phyloP scores from a whole-genome alignment of 495 filamentous ascomycete species.

The Echria macrotheca region DNA sequence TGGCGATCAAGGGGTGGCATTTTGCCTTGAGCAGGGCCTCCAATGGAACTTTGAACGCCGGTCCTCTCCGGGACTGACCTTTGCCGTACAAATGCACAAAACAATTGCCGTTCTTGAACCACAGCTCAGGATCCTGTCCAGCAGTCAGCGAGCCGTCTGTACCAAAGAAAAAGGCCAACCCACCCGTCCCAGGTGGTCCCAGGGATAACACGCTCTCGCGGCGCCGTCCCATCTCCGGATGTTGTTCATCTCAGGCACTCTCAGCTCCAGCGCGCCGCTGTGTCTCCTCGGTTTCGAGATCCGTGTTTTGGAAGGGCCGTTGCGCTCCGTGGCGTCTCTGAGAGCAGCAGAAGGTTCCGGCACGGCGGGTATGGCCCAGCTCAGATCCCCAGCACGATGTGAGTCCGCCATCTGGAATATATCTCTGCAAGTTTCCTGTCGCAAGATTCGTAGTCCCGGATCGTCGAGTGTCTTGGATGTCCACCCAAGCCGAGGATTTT shows the following conservation, averaged over 20 bases:
- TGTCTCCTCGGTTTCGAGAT: conserved; percentile 20
- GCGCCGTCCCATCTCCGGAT: conserved; percentile 55
- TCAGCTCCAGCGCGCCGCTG: conserved; percentile 17
- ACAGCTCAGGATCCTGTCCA: conserved; percentile 57
- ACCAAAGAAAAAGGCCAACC: conserved; percentile 10
- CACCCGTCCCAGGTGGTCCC: conserved; percentile 52
- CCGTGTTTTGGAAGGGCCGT: neutral
- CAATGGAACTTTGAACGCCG: conserved; percentile 55
- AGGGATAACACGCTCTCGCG: conserved; percentile 39
- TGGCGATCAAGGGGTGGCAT: conserved; percentile 49
- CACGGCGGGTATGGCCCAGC: neutral
- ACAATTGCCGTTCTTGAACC: conserved; percentile 58
- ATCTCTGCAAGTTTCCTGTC: too few relatives aligned
- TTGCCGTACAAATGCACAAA: conserved; percentile 54
- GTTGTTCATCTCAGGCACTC: conserved; percentile 15
- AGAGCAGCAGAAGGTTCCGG: neutral
- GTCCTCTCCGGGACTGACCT: conserved; percentile 54
- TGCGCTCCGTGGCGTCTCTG: neutral
- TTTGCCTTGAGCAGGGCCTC: conserved; percentile 41
- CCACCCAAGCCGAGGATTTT: too few relatives aligned
- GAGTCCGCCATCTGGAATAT: too few relatives aligned
- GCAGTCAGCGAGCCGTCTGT: neutral
- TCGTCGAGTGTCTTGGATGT: too few relatives aligned
- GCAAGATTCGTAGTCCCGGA: too few relatives aligned
- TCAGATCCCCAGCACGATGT: too few relatives aligned